Evolutionary conservation across 2,329 filamentous ascomycete genomes (phyloP).

Genomic region (Paradendryphiella salina): DNA sequence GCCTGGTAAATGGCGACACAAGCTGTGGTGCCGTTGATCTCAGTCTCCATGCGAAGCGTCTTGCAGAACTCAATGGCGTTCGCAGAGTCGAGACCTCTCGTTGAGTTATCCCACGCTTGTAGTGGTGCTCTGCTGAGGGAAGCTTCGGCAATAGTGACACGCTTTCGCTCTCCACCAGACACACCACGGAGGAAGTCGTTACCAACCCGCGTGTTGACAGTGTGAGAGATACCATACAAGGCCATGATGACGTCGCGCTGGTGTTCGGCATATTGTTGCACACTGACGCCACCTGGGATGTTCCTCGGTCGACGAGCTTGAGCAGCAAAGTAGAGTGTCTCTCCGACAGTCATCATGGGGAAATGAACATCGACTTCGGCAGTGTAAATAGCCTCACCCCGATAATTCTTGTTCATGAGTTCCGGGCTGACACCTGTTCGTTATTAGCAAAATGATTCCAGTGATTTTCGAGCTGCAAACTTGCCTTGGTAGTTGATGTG

Average conservation of each 20-base stretch:
- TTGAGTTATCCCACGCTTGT: constrained; percentile 79
- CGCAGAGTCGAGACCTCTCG: constrained; percentile 72
- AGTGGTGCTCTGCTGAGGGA: constrained; percentile 64
- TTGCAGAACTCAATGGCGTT: constrained; percentile 76
- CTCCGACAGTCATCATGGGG: constrained; percentile 73
- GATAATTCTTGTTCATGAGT: constrained; percentile 76
- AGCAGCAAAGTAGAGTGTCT: constrained; percentile 78
- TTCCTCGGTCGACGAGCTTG: constrained; percentile 66
- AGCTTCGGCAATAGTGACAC: constrained; percentile 81
- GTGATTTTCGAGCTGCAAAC: background rate
- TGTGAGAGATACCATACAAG: constrained; percentile 74
- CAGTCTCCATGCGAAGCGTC: constrained; percentile 68
- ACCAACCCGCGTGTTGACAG: constrained; percentile 71
- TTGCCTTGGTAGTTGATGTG: constrained; percentile 76
- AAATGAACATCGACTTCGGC: constrained; percentile 84
- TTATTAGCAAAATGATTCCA: constrained; percentile 11
- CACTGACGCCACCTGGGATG: constrained; percentile 62
- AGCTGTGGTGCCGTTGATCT: constrained; percentile 67
- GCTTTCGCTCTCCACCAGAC: constrained; percentile 75
- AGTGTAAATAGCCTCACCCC: constrained; percentile 85
- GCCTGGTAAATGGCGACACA: constrained; percentile 76
- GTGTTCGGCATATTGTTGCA: constrained; percentile 61
- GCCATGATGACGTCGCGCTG: constrained; percentile 61
- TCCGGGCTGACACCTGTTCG: constrained; percentile 63
- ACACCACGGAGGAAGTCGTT: constrained; percentile 77